Conservation (phyloP, 352 stramenopile species). For the Phytophthora syringae region DNA sequence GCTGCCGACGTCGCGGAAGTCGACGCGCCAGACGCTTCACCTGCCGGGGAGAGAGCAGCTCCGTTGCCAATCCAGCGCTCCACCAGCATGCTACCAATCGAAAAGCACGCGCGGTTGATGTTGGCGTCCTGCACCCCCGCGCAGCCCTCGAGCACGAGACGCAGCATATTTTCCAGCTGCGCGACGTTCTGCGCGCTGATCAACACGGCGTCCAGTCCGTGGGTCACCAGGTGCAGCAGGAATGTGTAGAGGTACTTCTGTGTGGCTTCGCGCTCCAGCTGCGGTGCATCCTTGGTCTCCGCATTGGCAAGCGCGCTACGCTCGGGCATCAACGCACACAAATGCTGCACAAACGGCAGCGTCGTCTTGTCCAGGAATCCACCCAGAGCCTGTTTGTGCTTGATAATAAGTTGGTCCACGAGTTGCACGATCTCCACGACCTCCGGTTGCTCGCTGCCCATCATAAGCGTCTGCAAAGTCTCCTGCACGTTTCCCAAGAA, state of each 20-base stretch:
- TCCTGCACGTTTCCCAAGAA: constrained; percentile 69
- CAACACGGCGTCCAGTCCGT: constrained; percentile 74
- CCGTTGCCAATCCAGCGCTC: constrained; percentile 62
- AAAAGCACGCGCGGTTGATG: constrained; percentile 81
- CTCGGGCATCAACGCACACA: constrained; percentile 73
- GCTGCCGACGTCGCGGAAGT: constrained; percentile 26
- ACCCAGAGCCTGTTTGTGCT: constrained; percentile 76
- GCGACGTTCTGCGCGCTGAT: constrained; percentile 68
- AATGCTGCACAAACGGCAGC: constrained; percentile 76
- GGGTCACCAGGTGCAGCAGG: constrained; percentile 71
- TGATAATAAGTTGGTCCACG: constrained; percentile 87
- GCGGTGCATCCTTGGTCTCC: constrained; percentile 74
- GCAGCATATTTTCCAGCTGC: constrained; percentile 72
- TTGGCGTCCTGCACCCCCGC: constrained; percentile 68
- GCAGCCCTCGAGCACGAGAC: constrained; percentile 75
- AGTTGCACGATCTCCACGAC: constrained; percentile 87
- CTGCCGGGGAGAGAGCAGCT: constrained; percentile 29
- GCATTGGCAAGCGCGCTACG: constrained; percentile 47
- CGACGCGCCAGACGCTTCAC: constrained; percentile 22
- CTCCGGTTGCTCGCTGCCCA: constrained; percentile 63
- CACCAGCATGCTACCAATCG: constrained; percentile 73
- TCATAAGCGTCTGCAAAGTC: constrained; percentile 67
- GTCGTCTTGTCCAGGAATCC: constrained; percentile 71
- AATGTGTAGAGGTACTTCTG: constrained; percentile 89
- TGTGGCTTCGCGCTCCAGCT: constrained; percentile 78